Conservation (phyloP, 768 basidiomycete genomes). For the Rhizopogon vinicolor region DNA sequence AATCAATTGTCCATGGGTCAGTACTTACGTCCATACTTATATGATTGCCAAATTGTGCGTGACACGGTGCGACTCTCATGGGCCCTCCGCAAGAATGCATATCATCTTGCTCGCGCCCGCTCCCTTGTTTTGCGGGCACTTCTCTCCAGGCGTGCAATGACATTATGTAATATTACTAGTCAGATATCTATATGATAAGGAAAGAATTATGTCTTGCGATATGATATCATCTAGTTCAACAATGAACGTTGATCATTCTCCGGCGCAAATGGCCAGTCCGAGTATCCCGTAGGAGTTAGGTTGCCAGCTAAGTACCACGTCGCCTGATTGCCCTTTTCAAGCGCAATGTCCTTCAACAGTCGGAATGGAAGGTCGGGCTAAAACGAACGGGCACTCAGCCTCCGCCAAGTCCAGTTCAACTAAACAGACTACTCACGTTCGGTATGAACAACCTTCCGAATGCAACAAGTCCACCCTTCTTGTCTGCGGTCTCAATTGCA, state of each 20-base stretch:
- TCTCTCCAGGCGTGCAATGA: too few relatives aligned
- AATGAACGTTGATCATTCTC: not conserved
- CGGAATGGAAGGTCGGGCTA: conserved; percentile 31
- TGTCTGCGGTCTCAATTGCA: conserved; percentile 34
- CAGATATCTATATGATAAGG: too few relatives aligned
- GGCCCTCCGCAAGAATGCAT: too few relatives aligned
- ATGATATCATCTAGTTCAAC: too few relatives aligned
- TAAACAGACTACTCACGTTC: conserved; percentile 26
- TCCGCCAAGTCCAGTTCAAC: not conserved
- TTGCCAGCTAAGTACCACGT: conserved; percentile 22
- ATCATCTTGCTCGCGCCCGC: too few relatives aligned
- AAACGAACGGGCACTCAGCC: not conserved
- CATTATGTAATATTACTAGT: too few relatives aligned
- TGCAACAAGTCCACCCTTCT: conserved; percentile 27
- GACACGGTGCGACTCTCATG: too few relatives aligned
- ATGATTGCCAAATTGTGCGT: too few relatives aligned
- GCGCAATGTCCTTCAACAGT: conserved; percentile 14
- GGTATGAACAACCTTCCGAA: conserved; percentile 34
- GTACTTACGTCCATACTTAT: too few relatives aligned
- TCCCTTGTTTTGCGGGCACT: too few relatives aligned
- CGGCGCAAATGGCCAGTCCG: conserved; percentile 22
- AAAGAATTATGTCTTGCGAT: too few relatives aligned
- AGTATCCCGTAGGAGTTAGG: conserved; percentile 22
- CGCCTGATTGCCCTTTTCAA: conserved; percentile 13
- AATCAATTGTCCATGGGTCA: too few relatives aligned